These are phyloP conservation scores for Lachnellula hyalina DNA, from an alignment of 2,329 filamentous ascomycete species.

Conservation along the genomic window DNA sequence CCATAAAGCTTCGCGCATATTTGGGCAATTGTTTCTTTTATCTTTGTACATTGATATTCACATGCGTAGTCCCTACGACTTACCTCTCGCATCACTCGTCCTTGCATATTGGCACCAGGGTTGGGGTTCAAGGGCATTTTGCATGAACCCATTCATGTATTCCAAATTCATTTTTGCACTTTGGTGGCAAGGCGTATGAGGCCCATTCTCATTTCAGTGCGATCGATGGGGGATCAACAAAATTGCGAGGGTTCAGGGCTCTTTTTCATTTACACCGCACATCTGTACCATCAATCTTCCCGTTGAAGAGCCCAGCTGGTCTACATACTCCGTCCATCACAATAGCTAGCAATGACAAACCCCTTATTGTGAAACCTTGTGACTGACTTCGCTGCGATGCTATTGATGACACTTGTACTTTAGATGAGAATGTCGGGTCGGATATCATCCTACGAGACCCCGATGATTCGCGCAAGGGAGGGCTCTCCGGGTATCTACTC, in stretches of 20 bases:
- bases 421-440: too few species aligned
- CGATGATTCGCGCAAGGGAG: too few species aligned
- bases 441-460: too few species aligned
- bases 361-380: not conserved
- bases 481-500: too few species aligned
- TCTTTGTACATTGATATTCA: slow-evolving; percentile 18
- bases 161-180: slow-evolving; percentile 12
- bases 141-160: slow-evolving; percentile 19
- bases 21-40: slow-evolving; percentile 6
- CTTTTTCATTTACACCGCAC: slow-evolving; percentile 5
- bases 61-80: slow-evolving; percentile 5
- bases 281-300: slow-evolving; percentile 9
- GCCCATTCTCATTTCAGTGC: slow-evolving; percentile 10
- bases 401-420: too few species aligned
- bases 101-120: slow-evolving; percentile 19
- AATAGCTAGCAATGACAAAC: not conserved
- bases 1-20: not conserved
- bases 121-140: slow-evolving; percentile 14
- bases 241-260: slow-evolving; percentile 16
- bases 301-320: not conserved
- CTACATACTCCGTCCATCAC: not conserved
- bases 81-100: slow-evolving; percentile 5
- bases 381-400: not conserved
- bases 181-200: slow-evolving; percentile 21
- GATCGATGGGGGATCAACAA: slow-evolving; percentile 9